Evolutionary conservation across 768 basidiomycete genomes (phyloP), one percentile per base, ranked within the genome.

Genomic region (Trametopsis cervina): DNA sequence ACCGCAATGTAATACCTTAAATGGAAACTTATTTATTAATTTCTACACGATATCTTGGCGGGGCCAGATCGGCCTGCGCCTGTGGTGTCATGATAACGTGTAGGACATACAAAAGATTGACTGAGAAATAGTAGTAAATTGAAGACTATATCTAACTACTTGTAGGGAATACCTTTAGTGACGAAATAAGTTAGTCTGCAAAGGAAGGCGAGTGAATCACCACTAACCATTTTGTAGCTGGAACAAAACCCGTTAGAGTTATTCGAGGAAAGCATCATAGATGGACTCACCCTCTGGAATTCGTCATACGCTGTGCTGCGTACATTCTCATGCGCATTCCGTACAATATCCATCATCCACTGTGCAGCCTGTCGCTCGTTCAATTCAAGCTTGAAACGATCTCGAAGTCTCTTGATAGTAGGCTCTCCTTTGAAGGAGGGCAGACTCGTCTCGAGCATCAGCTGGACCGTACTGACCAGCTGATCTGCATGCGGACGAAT

Each of bases 361-460:
- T 95, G 90, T 0, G 94, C 95, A 9, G 95, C 96, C 51, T 90
- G 86, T 40, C 89, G 76, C 60, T 99, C 96, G 47, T 78, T 85
- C 45, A 95, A 63, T 20, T 82, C 78, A 25, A 87, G 73, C 36
- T 80, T 83, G 70, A 96, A 99, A 20, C 96, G 78, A 52, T 96
- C 92, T 49, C 80, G 74, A 38, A 99, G 70, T 23, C 96, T 71
- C 56, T 78, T 81, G 63, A 98, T 94, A 2, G 96, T 98, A 0
- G 72, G 72, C 61, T 98, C 94, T 40, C 95, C 96, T 63, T 97
- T 98, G 78, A 98, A 98, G 4, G 89, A 93, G 10, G 96, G 96
- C 22, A 99, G 70, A 11, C 85, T 90, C 6, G 96, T 93, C 33
- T 86, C 93, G 13, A 98, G 77, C 96, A 99, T 99, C 46, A 98